Evolutionary conservation across 352 stramenopile species (phyloP).

Genomic region (Pythium myriotylum): DNA sequence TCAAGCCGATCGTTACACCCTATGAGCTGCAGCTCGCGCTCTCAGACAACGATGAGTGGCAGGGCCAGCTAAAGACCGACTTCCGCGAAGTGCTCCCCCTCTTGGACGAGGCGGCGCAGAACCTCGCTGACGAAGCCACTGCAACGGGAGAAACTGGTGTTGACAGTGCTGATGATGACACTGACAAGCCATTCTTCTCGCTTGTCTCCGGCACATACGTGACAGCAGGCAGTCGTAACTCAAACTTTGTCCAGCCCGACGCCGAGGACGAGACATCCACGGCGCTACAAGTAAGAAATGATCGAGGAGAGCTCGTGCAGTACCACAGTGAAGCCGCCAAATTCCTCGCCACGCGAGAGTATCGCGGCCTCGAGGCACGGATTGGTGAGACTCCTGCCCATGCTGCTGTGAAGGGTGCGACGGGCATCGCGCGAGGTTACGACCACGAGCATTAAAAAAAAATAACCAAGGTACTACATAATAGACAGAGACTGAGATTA

Average conservation of each 20-base stretch:
- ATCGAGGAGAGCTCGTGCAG: constrained; percentile 50
- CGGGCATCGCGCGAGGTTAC: constrained; percentile 80
- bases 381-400: constrained; percentile 82
- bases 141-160: neutral
- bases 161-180: constrained; percentile 34
- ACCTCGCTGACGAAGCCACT: constrained; percentile 29
- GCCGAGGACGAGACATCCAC: constrained; percentile 33
- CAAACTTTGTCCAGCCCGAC: constrained; percentile 23
- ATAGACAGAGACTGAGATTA: constrained; percentile 1
- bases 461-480: neutral
- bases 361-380: constrained; percentile 76
- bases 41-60: constrained; percentile 86
- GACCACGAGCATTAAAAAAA: constrained; percentile 47
- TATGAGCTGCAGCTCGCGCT: constrained; percentile 95
- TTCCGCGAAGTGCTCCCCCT: constrained; percentile 80
- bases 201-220: constrained; percentile 80
- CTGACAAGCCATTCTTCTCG: constrained; percentile 83
- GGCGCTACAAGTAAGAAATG: constrained; percentile 59
- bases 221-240: constrained; percentile 31
- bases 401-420: constrained; percentile 69
- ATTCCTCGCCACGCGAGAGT: constrained; percentile 72
- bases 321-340: constrained; percentile 79
- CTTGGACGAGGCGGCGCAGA: constrained; percentile 40
- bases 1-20: constrained; percentile 93
- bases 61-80: constrained; percentile 80